Conservation (phyloP, 164 flowering plant species). For the Vitis riparia region DNA sequence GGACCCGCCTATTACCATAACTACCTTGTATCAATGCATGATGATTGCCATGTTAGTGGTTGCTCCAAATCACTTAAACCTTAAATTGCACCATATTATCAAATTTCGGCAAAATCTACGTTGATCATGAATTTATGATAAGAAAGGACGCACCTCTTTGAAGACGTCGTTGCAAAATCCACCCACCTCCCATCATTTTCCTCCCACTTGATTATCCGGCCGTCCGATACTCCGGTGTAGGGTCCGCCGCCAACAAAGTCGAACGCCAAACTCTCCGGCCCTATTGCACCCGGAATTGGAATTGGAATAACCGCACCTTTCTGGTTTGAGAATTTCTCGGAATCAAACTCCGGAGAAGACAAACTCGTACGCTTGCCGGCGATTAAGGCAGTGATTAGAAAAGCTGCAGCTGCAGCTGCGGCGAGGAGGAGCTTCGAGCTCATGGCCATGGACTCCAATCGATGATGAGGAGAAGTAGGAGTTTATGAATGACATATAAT, state of each 20-base stretch:
- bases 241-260: conserved; percentile 49
- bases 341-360: no score
- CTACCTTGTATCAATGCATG: not conserved
- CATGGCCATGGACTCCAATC: not conserved
- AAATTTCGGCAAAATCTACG: no score
- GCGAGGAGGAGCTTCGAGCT: not conserved
- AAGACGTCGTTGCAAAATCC: conserved; percentile 42
- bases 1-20: no score
- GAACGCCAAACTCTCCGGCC: conserved; percentile 63
- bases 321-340: not conserved
- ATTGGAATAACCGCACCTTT: not conserved
- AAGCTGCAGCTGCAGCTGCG: no score
- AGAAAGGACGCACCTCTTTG: conserved; percentile 27
- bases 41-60: no score
- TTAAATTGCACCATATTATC: no score
- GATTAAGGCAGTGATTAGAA: no score
- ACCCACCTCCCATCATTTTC: conserved; percentile 30
- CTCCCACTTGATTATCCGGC: conserved; percentile 50
- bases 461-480: no score
- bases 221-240: conserved; percentile 57
- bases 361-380: no score
- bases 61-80: no score
- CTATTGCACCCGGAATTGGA: conserved; percentile 32
- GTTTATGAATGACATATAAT: no score
- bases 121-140: no score